phyloP scores from a whole-genome alignment of 2,329 filamentous ascomycete species.

The Penicillium freii region DNA sequence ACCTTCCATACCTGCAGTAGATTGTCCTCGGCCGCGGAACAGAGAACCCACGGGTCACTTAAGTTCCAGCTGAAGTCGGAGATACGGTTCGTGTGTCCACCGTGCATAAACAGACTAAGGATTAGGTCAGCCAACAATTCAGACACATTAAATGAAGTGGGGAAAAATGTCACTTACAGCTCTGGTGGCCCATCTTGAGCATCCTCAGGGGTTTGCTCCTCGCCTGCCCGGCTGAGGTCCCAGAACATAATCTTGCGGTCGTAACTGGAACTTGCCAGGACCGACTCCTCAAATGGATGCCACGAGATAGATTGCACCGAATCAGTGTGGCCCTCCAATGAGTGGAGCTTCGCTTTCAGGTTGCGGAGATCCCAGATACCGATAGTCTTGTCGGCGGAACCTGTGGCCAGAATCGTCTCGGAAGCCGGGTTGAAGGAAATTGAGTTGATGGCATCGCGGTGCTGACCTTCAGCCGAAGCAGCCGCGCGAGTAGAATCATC shows the following conservation, averaged over 20 bases:
- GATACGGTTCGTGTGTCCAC: conserved; percentile 93
- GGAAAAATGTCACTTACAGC: conserved; percentile 60
- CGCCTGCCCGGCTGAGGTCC: conserved; percentile 87
- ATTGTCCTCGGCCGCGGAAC: conserved; percentile 94
- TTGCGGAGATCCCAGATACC: conserved; percentile 94
- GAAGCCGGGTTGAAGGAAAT: conserved; percentile 88
- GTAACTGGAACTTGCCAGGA: conserved; percentile 88
- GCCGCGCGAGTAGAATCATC: conserved; percentile 65
- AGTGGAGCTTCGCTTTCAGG: conserved; percentile 84
- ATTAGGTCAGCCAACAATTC: conserved; percentile 8
- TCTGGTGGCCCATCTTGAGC: conserved; percentile 93
- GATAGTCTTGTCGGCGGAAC: conserved; percentile 91
- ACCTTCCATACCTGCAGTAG: conserved; percentile 93
- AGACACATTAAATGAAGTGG: not conserved
- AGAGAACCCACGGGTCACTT: conserved; percentile 95
- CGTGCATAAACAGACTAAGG: conserved; percentile 89
- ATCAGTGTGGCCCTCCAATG: conserved; percentile 81
- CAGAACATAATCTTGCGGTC: conserved; percentile 94
- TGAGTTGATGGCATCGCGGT: conserved; percentile 92
- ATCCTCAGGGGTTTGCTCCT: conserved; percentile 93
- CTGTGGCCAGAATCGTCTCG: conserved; percentile 88
- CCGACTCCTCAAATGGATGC: conserved; percentile 86
- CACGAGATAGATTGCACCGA: conserved; percentile 89
- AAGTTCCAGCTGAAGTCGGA: conserved; percentile 98
- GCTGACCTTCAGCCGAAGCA: conserved; percentile 68